Evolutionary conservation across 2,329 filamentous ascomycete genomes (phyloP).

Genomic region (Ramularia collo-cygni): DNA sequence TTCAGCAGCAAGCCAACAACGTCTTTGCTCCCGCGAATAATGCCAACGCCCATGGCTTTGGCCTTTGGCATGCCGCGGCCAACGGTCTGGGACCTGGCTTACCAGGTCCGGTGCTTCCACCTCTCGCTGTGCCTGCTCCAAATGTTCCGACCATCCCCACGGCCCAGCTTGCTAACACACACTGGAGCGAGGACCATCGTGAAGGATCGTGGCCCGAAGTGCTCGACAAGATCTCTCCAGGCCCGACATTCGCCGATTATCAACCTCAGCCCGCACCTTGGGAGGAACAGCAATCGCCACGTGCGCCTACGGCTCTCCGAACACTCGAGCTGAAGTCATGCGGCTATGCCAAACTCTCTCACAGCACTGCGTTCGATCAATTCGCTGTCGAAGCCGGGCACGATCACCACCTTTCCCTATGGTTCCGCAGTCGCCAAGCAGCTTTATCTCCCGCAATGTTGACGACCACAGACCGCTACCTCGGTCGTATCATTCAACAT

Average conservation of each 20-base stretch:
- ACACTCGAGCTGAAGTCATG: conserved; percentile 53
- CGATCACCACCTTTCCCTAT: conserved; percentile 14
- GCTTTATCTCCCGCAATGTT: conserved; percentile 34
- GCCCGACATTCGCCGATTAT: conserved; percentile 38
- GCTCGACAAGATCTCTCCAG: conserved; percentile 46
- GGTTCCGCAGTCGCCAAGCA: conserved; percentile 28
- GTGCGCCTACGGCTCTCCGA: conserved; percentile 30
- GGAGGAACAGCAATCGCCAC: conserved; percentile 19
- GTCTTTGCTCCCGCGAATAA: too few relatives aligned
- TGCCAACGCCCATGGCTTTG: too few relatives aligned
- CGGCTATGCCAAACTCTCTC: conserved; percentile 48
- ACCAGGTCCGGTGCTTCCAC: too few relatives aligned
- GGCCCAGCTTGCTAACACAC: conserved; percentile 19
- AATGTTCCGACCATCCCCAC: conserved; percentile 1
- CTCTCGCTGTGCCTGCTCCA: conserved; percentile 5
- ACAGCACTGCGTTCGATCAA: conserved; percentile 29
- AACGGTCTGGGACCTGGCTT: too few relatives aligned
- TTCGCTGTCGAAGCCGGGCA: conserved; percentile 24
- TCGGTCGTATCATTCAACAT: conserved; percentile 36
- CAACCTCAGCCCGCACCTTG: conserved; percentile 28
- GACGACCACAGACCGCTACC: conserved; percentile 28
- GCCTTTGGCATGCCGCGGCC: too few relatives aligned
- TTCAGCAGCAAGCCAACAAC: too few relatives aligned
- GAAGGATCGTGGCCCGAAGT: conserved; percentile 45
- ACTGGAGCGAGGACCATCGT: conserved; percentile 33